Base-by-base conservation (phyloP, 2,329 filamentous ascomycete species). In the Aspergillus versicolor region DNA sequence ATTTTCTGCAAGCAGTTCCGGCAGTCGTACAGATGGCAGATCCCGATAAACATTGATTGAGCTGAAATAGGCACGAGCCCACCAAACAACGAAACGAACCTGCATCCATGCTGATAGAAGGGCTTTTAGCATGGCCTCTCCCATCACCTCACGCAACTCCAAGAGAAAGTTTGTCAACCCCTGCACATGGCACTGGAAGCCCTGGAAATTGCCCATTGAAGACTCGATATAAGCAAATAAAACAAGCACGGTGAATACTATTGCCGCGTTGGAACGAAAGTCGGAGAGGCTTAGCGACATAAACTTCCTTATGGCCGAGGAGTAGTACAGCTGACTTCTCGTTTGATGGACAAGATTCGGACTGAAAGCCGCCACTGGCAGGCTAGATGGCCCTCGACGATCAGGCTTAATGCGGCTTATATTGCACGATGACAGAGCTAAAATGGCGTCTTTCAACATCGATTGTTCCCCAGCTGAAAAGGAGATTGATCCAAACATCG, bases 31-130 rank as follows among this genome's bases (percentile, higher is more conserved):
- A 4, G 63, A 32, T 0, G 63, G 61, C 1, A 63, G 37, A 3
- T 54, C 46, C 38, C 46, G 57, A 15, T 63, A 60, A 7, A 68
- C 42, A 15, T 66, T 57, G 3, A 64, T 8, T 0, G 61, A 61
- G 52, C 65, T 64, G 42, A 67, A 69, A 45, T 69, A 66, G 13
- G 56, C 53, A 5, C 66, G 65, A 12, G 65, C 65, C 65, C 65
- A 69, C 66, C 65, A 68, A 15, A 68, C 57, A 11, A 65, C 56
- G 21, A 59, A 64, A 27, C 54, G 63, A 11, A 60, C 45, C 32
- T 67, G 66, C 56, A 66, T 60, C 65, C 65, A 67, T 17, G 63
- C 57, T 30, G 59, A 58, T 17, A 67, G 54, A n/a, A 67, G 58
- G 2, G 40, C 38, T 7, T 49, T 61, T 9, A 61, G 34, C 1